These are phyloP conservation scores for Fusarium setosum DNA, from an alignment of 2,329 filamentous ascomycete species.

Conservation along the genomic window DNA sequence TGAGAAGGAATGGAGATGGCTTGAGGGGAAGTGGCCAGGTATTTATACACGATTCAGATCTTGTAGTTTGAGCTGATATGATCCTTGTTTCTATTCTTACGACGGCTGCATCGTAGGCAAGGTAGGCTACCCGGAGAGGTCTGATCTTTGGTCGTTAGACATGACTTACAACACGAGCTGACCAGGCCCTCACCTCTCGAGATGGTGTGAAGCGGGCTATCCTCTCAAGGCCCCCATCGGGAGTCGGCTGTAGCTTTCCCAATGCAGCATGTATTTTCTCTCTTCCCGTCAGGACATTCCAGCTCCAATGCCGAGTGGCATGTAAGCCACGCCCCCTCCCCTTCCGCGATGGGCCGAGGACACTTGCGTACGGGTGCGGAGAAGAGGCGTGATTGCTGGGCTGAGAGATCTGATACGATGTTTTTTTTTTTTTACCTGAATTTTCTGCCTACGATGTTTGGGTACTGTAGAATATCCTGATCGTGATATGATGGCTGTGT, in stretches of 20 bases:
- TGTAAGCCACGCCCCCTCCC: neutral
- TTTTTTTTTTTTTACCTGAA: too few species aligned
- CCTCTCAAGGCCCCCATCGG: too few species aligned
- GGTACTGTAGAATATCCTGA: too few species aligned
- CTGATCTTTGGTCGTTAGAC: neutral
- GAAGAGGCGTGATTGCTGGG: neutral
- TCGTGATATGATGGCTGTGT: too few species aligned
- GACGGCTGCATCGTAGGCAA: too few species aligned
- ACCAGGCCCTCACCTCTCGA: neutral
- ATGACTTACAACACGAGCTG: conserved; percentile 26
- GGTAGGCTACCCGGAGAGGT: neutral
- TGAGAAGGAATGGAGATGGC: conserved; percentile 9
- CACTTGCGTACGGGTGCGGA: neutral
- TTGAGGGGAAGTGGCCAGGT: neutral
- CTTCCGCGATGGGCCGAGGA: too few species aligned
- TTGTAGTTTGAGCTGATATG: neutral
- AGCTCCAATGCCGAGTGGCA: neutral
- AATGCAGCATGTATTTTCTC: too few species aligned
- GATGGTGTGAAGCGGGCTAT: conserved; percentile 7
- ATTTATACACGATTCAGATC: conserved; percentile 21
- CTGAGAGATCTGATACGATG: too few species aligned
- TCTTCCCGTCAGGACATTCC: too few species aligned
- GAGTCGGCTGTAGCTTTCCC: too few species aligned
- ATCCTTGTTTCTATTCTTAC: conserved; percentile 25
- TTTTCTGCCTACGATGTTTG: too few species aligned